These are phyloP conservation scores for Saccharum officinarum DNA, from an alignment of 176 grass and related monocot species.

Conservation along the genomic window DNA sequence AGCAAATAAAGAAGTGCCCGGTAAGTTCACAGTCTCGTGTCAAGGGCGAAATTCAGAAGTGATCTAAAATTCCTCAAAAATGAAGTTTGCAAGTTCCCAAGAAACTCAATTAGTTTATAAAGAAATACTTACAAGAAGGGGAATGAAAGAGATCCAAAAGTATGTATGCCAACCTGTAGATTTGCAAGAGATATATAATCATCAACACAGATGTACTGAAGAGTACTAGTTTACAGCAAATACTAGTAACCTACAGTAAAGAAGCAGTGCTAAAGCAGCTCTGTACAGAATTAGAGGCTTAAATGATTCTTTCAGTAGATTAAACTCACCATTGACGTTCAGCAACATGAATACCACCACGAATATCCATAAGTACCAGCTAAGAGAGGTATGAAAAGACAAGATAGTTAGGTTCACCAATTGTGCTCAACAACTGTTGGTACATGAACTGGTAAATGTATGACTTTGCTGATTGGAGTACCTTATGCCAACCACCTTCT, in stretches of 20 bases:
- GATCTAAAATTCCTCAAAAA: not conserved
- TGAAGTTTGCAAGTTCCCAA: not conserved
- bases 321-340: slow-evolving; percentile 80
- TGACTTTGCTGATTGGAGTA: slow-evolving; percentile 23
- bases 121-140: slow-evolving; percentile 66
- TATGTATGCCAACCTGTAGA: slow-evolving; percentile 93
- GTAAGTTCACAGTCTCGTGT: not conserved
- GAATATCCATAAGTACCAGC: slow-evolving; percentile 95
- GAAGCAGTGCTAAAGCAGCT: not conserved
- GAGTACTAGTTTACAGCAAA: not conserved
- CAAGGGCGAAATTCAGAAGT: not conserved
- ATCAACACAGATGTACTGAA: not conserved
- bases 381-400: slow-evolving; percentile 20
- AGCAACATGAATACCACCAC: slow-evolving; percentile 92
- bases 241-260: not conserved
- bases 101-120: not conserved
- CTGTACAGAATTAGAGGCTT: not conserved
- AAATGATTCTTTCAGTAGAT: not conserved
- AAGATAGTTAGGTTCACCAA: not conserved
- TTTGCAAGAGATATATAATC: slow-evolving; percentile 4
- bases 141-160: slow-evolving; percentile 94
- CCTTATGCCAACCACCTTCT: slow-evolving; percentile 91
- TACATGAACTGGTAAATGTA: slow-evolving; percentile 6
- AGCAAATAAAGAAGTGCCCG: not conserved
- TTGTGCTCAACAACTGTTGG: not conserved